A percentile compares a stretch with the other conserved stretches of the same genome.
phyloP scores from a whole-genome alignment of 768 basidiomycete genomes.

The Flagelloscypha sp. region DNA sequence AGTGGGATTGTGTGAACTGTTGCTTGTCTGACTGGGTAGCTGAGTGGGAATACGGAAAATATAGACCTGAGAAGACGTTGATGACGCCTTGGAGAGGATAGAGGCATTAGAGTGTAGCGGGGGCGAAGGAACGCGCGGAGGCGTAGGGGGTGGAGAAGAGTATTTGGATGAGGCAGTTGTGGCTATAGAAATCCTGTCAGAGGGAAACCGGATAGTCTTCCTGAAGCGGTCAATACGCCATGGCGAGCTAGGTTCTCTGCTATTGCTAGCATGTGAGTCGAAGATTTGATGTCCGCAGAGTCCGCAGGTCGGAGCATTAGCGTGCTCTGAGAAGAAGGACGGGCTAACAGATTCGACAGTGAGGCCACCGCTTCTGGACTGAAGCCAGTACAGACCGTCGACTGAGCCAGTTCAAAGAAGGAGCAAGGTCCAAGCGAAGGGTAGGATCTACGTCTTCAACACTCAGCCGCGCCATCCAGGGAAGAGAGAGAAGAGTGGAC shows the following conservation, averaged over 20 bases:
- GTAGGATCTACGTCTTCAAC: slow-evolving; percentile 92
- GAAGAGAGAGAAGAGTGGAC: slow-evolving; percentile 64
- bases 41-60: not conserved
- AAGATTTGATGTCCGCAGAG: slow-evolving; percentile 65
- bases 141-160: not conserved
- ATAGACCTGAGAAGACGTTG: not conserved
- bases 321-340: slow-evolving; percentile 50
- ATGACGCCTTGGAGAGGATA: slow-evolving; percentile 1
- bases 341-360: slow-evolving; percentile 70
- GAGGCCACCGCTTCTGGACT: slow-evolving; percentile 80
- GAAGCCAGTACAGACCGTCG: slow-evolving; percentile 77
- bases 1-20: slow-evolving; percentile 19
- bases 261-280: slow-evolving; percentile 21
- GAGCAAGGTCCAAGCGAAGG: slow-evolving; percentile 86
- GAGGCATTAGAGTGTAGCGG: not conserved
- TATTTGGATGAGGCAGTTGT: too few relatives aligned
- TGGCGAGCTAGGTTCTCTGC: slow-evolving; percentile 15
- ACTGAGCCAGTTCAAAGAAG: slow-evolving; percentile 90
- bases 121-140: slow-evolving; percentile 1
- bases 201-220: not conserved
- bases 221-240: slow-evolving; percentile 16
- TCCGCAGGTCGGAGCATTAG: slow-evolving; percentile 47
- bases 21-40: slow-evolving; percentile 14
- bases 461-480: slow-evolving; percentile 69
- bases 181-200: slow-evolving; percentile 1